Conservation (phyloP, 257 asterid species). For the Salvia hispanica region DNA sequence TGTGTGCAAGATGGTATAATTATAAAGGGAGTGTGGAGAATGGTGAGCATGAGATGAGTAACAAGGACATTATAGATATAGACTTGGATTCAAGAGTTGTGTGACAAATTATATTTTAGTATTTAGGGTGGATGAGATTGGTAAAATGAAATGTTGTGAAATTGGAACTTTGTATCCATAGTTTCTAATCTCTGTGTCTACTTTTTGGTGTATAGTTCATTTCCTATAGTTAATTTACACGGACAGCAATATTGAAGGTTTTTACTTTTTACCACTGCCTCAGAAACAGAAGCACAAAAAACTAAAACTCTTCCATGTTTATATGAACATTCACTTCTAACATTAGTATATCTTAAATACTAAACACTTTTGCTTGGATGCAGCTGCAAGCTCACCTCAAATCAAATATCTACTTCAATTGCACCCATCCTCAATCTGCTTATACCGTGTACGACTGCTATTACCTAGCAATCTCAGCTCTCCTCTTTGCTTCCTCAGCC, state of each 20-base stretch:
- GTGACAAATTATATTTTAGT: neutral
- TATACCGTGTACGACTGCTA: too few species aligned
- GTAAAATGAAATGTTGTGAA: too few species aligned
- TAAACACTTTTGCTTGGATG: too few species aligned
- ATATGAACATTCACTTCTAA: constrained; percentile 34
- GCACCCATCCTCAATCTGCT: too few species aligned
- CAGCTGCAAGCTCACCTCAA: too few species aligned
- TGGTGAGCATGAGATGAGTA: constrained; percentile 44
- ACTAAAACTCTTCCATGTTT: constrained; percentile 5
- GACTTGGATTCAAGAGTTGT: constrained; percentile 6
- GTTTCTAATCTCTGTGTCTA: too few species aligned
- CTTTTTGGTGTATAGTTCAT: too few species aligned
- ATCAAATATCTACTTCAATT: too few species aligned
- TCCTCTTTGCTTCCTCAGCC: constrained; percentile 97
- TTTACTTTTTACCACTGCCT: constrained; percentile 2
- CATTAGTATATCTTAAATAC: constrained; percentile 3
- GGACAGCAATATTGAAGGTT: neutral
- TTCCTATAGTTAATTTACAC: constrained; percentile 8
- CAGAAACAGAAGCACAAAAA: neutral
- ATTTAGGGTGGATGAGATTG: neutral
- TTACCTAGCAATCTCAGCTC: constrained; percentile 98
- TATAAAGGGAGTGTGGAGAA: constrained; percentile 62
- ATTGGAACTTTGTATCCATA: neutral
- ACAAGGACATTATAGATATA: constrained; percentile 14
- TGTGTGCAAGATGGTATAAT: constrained; percentile 69